phyloP scores from a whole-genome alignment of 2,329 filamentous ascomycete genomes.

The Aspergillus sp. region DNA sequence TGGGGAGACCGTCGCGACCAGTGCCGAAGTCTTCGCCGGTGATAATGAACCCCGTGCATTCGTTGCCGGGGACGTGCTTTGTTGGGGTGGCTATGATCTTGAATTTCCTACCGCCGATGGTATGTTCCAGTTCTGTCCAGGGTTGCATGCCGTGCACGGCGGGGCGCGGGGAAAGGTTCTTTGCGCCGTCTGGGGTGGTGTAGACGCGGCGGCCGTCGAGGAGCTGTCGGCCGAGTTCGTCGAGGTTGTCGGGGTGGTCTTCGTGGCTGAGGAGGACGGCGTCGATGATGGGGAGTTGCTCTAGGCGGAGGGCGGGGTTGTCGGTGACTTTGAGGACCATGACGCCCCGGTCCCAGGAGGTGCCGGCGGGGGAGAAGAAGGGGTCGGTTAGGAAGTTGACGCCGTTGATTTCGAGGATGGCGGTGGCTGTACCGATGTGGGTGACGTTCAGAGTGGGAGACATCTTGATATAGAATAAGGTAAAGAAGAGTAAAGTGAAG shows the following conservation, averaged over 20 bases:
- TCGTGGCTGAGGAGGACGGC: slow-evolving; percentile 54
- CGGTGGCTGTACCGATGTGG: slow-evolving; percentile 51
- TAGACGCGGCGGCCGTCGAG: slow-evolving; percentile 49
- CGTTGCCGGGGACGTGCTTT: slow-evolving; percentile 45
- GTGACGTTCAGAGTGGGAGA: slow-evolving; percentile 37
- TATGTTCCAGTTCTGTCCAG: slow-evolving; percentile 38
- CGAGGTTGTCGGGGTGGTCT: slow-evolving; percentile 53
- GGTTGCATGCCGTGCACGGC: slow-evolving; percentile 41
- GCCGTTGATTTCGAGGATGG: slow-evolving; percentile 47
- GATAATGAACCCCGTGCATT: slow-evolving; percentile 50
- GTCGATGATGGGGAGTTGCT: slow-evolving; percentile 47
- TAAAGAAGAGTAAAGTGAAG: not conserved
- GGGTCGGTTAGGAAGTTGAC: slow-evolving; percentile 49
- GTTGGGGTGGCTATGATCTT: slow-evolving; percentile 46
- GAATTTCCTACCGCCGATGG: slow-evolving; percentile 35
- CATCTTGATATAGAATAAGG: not conserved
- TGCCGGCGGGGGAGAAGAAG: slow-evolving; percentile 45
- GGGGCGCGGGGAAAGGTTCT: slow-evolving; percentile 46
- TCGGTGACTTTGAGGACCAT: slow-evolving; percentile 30
- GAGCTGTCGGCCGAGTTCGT: slow-evolving; percentile 46
- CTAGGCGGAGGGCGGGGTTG: slow-evolving; percentile 37
- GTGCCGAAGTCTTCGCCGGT: slow-evolving; percentile 39
- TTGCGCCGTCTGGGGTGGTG: slow-evolving; percentile 48
- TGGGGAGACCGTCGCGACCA: slow-evolving; percentile 36
- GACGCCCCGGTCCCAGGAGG: slow-evolving; percentile 31